Evolutionary conservation across 2,329 filamentous ascomycete genomes (phyloP).

Genomic region (Incumbomyces lentus): DNA sequence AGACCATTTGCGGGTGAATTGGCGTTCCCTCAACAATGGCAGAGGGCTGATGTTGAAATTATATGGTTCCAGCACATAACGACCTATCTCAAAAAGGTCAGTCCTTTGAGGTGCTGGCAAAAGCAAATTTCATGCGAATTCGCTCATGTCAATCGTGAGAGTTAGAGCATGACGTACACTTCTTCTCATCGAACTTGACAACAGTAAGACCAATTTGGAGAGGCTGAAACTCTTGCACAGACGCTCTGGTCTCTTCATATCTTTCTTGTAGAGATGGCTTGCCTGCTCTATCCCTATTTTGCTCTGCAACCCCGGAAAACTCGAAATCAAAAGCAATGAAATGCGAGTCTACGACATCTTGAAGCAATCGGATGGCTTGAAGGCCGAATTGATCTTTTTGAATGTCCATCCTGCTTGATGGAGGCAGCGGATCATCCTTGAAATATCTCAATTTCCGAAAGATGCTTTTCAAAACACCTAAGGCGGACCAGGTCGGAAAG

Average conservation of each 20-base stretch:
- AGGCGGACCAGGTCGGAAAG: background rate
- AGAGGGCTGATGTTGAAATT: constrained; percentile 54
- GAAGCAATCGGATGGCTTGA: constrained; percentile 37
- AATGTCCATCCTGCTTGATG: constrained; percentile 18
- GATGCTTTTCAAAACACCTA: constrained; percentile 2
- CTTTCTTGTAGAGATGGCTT: constrained; percentile 47
- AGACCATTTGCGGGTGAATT: constrained; percentile 52
- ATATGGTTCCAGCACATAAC: constrained; percentile 52
- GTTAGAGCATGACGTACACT: constrained; percentile 27
- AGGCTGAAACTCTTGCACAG: constrained; percentile 53
- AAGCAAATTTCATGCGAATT: background rate
- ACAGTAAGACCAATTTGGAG: constrained; percentile 58
- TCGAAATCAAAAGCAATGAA: constrained; percentile 59
- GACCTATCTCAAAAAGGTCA: constrained; percentile 23
- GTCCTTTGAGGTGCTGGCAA: background rate
- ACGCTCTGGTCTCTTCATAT: constrained; percentile 50
- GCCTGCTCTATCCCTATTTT: constrained; percentile 22
- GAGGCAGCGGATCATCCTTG: background rate
- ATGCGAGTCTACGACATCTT: constrained; percentile 46
- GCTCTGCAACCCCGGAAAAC: constrained; percentile 50
- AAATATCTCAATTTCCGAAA: background rate
- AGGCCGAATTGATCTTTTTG: constrained; percentile 13
- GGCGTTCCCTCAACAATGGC: constrained; percentile 36
- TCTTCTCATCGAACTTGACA: constrained; percentile 45
- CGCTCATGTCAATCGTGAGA: background rate